Conservation (phyloP, 768 basidiomycete genomes). For the Termitomyces titanicus region DNA sequence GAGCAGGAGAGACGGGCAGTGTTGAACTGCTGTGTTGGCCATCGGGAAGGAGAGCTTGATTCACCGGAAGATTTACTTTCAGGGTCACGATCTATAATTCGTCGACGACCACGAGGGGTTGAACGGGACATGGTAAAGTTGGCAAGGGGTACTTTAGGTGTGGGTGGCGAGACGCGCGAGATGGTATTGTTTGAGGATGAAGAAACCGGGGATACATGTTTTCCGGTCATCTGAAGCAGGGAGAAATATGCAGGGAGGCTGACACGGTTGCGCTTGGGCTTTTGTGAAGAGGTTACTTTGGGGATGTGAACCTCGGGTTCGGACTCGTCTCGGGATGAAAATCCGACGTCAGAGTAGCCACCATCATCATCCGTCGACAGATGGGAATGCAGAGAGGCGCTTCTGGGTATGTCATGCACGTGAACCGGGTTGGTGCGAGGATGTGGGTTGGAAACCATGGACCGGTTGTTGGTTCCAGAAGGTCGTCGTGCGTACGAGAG, state of each 20-base stretch:
- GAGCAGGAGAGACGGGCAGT: conserved; percentile 8
- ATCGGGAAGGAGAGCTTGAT: conserved; percentile 32
- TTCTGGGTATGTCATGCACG: conserved; percentile 37
- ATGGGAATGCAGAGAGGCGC: conserved; percentile 37
- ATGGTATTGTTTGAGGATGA: conserved; percentile 46
- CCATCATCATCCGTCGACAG: conserved; percentile 45
- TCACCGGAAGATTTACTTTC: conserved; percentile 28
- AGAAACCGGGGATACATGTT: conserved; percentile 38
- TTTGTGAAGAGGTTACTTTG: conserved; percentile 32
- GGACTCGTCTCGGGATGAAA: conserved; percentile 34
- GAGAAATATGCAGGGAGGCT: conserved; percentile 78
- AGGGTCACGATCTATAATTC: conserved; percentile 30
- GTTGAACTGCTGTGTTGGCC: conserved; percentile 10
- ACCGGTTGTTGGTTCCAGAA: conserved; percentile 66
- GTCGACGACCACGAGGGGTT: conserved; percentile 54
- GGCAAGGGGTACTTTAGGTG: conserved; percentile 46
- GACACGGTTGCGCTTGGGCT: conserved; percentile 60
- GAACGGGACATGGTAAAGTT: conserved; percentile 28
- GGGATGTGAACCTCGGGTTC: conserved; percentile 27
- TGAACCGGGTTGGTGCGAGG: conserved; percentile 43
- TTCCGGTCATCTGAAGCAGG: conserved; percentile 50
- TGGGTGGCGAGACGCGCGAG: conserved; percentile 54
- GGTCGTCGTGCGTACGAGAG: conserved; percentile 68
- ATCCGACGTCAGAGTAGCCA: conserved; percentile 35
- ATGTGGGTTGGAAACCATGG: conserved; percentile 55